Percentiles rank a stretch among this genome's conserved stretches.
These are phyloP conservation scores for Alloascoidea africana DNA, from an alignment of 805 yeast species.

Conservation along the genomic window DNA sequence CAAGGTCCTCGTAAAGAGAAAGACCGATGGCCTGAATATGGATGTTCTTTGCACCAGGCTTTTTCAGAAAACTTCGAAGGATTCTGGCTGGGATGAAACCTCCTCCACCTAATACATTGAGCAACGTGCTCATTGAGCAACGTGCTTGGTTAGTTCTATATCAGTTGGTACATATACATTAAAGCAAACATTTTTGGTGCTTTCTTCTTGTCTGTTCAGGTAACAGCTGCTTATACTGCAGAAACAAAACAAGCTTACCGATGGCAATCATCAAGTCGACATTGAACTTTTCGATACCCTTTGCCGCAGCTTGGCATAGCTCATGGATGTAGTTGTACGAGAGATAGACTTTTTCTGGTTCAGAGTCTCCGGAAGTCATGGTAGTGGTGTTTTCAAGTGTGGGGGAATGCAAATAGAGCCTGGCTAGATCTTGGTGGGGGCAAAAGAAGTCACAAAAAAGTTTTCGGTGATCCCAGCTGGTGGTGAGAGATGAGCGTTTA, in stretches of 20 bases:
- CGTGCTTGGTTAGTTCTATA: too few relatives aligned
- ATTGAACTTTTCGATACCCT: constrained; percentile 38
- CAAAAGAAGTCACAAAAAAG: too few relatives aligned
- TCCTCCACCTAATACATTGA: constrained; percentile 48
- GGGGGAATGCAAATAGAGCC: too few relatives aligned
- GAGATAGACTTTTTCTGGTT: constrained; percentile 36
- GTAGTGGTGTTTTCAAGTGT: too few relatives aligned
- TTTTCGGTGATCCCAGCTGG: too few relatives aligned
- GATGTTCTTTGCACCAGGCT: constrained; percentile 75
- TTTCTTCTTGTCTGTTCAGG: neutral
- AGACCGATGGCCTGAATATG: constrained; percentile 91
- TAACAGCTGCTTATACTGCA: constrained; percentile 1
- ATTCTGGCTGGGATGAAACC: constrained; percentile 97
- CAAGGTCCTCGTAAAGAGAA: constrained; percentile 76
- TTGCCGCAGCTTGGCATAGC: constrained; percentile 58
- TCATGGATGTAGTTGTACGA: constrained; percentile 76
- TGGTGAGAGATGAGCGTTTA: too few relatives aligned
- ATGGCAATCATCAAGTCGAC: constrained; percentile 90
- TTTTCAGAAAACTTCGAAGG: constrained; percentile 81
- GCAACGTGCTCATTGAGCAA: too few relatives aligned
- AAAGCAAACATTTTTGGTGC: too few relatives aligned
- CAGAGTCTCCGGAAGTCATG: too few relatives aligned
- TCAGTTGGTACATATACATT: too few relatives aligned
- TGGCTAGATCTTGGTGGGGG: too few relatives aligned
- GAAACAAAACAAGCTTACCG: constrained; percentile 27